Evolutionary conservation across 352 stramenopile species (phyloP), one percentile per base, ranked within the genome.

Genomic region (Pythium grandisporangium): DNA sequence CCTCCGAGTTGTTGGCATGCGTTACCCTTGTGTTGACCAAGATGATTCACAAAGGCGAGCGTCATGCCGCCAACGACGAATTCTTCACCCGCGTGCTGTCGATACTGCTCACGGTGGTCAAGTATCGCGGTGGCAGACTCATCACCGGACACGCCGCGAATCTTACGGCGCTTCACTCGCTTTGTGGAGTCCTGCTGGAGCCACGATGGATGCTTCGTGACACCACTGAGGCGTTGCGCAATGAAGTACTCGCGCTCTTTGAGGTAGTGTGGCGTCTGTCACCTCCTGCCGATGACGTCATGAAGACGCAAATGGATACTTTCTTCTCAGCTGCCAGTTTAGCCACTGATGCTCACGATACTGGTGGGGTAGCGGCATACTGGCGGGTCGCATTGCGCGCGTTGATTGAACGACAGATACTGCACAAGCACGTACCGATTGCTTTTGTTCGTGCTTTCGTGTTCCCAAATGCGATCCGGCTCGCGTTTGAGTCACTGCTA

Each of bases 201-300:
- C 52, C 67, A 1, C 53, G 61, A 11, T 66, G 68, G 25, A 62
- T 88, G 7, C 54, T 87, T 2, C 45, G 45, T 1, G 66, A 72
- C 17, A 36, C 50, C 12, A 66, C 34, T 14, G 57, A 62, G 40
- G 46, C 20, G 1, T 44, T 91, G 41, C 58, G 69, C 23, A 49
- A 74, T 23, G 58, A 58, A 20, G 25, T 85, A 39, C 45, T 87
- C 44, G 54, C 52, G 19, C 56, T 70, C 2, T 71, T 81, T 45
- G 77, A 91, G 34, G 45, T 53, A 2, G 60, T 85, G 24, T 91
- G 77, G 77, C 61, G 77, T 10, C 52, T 91, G 4, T 76, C 83
- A 35, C 68, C 77, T 2, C 52, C 59, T 29, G 46, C 58, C 21
- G 38, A 62, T 6, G 49, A 60, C 5, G 56, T 67, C 3, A 49